Conservation (phyloP, 2,329 filamentous ascomycete genomes). For the Geosmithia morbida region DNA sequence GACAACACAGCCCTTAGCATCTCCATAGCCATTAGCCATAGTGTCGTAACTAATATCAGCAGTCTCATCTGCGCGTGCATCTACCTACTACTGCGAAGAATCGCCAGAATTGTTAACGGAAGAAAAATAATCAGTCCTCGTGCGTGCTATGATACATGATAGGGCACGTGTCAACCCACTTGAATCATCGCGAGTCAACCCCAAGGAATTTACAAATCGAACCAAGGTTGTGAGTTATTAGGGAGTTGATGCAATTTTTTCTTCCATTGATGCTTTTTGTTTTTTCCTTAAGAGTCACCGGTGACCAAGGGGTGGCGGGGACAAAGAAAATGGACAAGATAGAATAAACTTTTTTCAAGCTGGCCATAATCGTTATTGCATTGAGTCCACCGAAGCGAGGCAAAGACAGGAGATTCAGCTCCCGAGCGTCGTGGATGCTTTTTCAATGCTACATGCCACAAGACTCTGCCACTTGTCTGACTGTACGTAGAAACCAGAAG, state of each 20-base stretch:
- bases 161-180: no score
- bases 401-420: constrained; percentile 1
- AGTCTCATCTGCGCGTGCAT: no score
- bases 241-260: neutral
- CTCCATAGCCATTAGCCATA: neutral
- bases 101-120: no score
- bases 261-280: neutral
- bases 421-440: constrained; percentile 31
- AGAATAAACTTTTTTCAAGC: neutral
- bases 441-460: constrained; percentile 45
- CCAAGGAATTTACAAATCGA: no score
- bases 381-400: neutral
- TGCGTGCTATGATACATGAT: no score
- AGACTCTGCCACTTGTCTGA: constrained; percentile 32
- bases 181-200: no score
- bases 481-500: constrained; percentile 32
- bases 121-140: no score
- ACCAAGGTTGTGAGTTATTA: no score
- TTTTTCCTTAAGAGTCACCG: neutral
- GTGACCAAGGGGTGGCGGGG: neutral
- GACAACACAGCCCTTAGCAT: neutral
- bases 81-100: no score
- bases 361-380: constrained; percentile 1
- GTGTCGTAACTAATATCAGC: no score
- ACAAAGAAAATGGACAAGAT: neutral